Percentiles rank a stretch among this genome's conserved stretches.
phyloP scores from a whole-genome alignment of 2,329 filamentous ascomycete species.

The Saccharata proteae region DNA sequence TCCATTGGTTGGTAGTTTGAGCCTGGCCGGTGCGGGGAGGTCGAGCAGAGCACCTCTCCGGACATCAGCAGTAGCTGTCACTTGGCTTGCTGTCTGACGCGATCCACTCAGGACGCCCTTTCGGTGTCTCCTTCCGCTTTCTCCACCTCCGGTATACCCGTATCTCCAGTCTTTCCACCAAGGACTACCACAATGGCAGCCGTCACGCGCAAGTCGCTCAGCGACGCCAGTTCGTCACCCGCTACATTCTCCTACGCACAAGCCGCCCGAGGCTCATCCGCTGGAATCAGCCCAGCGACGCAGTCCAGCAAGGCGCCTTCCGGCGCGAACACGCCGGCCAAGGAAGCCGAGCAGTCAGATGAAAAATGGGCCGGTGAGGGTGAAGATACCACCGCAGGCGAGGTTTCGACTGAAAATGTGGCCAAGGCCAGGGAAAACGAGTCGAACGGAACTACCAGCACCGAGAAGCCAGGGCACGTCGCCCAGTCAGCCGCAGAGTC shows the following conservation, averaged over 20 bases:
- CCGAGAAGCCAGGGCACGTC: conserved; percentile 12
- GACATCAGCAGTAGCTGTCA: conserved; percentile 20
- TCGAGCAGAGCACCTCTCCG: conserved; percentile 27
- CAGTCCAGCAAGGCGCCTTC: conserved; percentile 34
- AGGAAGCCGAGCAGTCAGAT: conserved; percentile 24
- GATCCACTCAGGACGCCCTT: too few relatives aligned
- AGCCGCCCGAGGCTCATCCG: conserved; percentile 70
- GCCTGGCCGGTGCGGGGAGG: conserved; percentile 27
- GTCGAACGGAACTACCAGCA: conserved; percentile 11
- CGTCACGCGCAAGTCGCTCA: conserved; percentile 10
- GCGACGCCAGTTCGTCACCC: conserved; percentile 15
- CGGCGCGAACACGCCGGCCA: conserved; percentile 29
- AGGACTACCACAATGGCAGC: conserved; percentile 19
- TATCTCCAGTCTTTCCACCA: conserved; percentile 18
- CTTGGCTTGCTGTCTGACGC: too few relatives aligned
- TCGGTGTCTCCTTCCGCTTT: too few relatives aligned
- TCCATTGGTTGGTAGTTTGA: conserved; percentile 3
- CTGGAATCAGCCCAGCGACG: conserved; percentile 32
- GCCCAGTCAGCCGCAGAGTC: conserved; percentile 14
- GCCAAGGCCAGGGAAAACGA: conserved; percentile 14
- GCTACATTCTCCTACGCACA: conserved; percentile 84
- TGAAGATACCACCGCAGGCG: conserved; percentile 25
- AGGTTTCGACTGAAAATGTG: conserved; percentile 16
- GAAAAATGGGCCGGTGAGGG: conserved; percentile 37
- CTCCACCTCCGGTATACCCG: conserved; percentile 20